These are phyloP conservation scores for Mucor circinelloides DNA, from an alignment of 371 early-diverging fungal genomes.

Conservation along the genomic window DNA sequence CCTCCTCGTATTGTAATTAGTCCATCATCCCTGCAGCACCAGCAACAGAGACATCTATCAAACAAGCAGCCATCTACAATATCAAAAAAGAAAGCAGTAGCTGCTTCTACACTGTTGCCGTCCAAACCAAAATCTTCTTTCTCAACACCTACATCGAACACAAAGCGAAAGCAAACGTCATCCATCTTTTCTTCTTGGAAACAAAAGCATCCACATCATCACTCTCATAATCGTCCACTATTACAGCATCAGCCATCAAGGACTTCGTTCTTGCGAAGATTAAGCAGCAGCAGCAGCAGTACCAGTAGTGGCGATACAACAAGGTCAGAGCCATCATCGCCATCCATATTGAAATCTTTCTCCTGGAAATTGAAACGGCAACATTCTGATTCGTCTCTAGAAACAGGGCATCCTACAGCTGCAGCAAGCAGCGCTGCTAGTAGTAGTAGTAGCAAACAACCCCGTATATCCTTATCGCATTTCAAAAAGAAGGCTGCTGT, in stretches of 20 bases:
- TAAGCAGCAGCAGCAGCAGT: constrained; percentile 1
- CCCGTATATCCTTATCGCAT: not conserved
- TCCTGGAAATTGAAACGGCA: constrained; percentile 10
- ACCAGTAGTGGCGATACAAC: constrained; percentile 1
- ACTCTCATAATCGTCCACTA: not conserved
- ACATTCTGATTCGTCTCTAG: not conserved
- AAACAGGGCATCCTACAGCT: not conserved
- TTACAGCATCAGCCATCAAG: not conserved
- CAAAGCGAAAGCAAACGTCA: not conserved
- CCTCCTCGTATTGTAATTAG: constrained; percentile 1
- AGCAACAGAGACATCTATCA: not conserved
- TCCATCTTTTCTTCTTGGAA: not conserved
- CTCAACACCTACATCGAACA: not conserved
- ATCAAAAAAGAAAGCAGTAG: not conserved
- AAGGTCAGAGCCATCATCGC: constrained; percentile 1
- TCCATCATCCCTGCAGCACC: not conserved
- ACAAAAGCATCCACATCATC: not conserved
- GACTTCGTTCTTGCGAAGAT: constrained; percentile 6
- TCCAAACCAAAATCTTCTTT: not conserved
- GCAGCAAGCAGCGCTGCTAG: not conserved
- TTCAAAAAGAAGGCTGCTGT: not conserved
- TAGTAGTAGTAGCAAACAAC: not conserved
- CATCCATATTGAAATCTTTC: constrained; percentile 11
- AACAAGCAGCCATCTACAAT: not conserved
- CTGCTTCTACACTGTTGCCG: not conserved